phyloP scores from a whole-genome alignment of 23 red algal species.

The Gracilaria domingensis region DNA sequence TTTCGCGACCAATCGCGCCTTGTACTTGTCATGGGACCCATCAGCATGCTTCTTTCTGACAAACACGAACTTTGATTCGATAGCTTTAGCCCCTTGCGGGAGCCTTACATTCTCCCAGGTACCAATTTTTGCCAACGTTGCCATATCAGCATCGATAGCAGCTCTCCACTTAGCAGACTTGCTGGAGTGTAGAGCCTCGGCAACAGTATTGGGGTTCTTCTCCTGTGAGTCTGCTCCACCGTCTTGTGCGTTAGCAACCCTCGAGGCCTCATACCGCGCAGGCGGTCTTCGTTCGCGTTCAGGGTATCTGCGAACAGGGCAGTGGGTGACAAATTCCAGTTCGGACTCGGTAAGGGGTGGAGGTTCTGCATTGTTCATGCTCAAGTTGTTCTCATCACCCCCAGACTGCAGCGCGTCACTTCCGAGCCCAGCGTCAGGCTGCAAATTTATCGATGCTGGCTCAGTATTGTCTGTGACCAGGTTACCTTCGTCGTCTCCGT shows the following conservation, averaged over 20 bases:
- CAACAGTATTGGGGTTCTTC: neutral
- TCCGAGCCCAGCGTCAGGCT: too few relatives aligned
- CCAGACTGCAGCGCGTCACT: too few relatives aligned
- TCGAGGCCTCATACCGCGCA: neutral
- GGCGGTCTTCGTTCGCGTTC: constrained; percentile 10
- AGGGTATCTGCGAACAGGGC: constrained; percentile 5
- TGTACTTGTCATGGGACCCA: constrained; percentile 1
- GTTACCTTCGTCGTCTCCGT: too few relatives aligned
- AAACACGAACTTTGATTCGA: neutral
- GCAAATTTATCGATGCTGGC: too few relatives aligned
- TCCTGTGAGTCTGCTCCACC: neutral
- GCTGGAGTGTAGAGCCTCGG: neutral
- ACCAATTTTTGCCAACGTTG: neutral
- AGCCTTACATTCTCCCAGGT: neutral
- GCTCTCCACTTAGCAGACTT: neutral
- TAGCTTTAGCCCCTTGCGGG: neutral
- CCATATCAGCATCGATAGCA: neutral
- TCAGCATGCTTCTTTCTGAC: neutral
- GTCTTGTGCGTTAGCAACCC: neutral
- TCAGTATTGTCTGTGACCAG: too few relatives aligned
- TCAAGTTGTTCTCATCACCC: too few relatives aligned
- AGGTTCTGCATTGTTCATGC: too few relatives aligned
- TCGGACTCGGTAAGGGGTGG: neutral
- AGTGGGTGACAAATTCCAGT: too few relatives aligned
- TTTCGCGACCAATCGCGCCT: constrained; percentile 27